phyloP scores from a whole-genome alignment of 441 rosid genomes.

The Bocquillonia castaneifolia region DNA sequence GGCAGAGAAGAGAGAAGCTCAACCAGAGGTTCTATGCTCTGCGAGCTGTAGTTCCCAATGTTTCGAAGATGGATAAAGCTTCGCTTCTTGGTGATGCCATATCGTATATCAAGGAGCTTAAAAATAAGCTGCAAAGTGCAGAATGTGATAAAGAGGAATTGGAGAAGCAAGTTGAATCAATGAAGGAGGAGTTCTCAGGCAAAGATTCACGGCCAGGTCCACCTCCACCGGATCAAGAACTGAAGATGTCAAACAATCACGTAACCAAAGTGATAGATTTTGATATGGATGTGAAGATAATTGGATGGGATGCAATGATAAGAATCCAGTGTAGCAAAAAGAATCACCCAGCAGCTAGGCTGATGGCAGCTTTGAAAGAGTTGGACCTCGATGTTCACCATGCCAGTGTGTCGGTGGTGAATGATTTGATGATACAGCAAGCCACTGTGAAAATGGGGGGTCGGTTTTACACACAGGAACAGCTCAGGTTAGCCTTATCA shows the following conservation, averaged over 20 bases:
- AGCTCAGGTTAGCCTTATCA: conserved; percentile 64
- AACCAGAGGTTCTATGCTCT: conserved; percentile 87
- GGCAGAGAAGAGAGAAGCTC: conserved; percentile 95
- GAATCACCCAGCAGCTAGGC: conserved; percentile 90
- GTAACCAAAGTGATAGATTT: conserved; percentile 47
- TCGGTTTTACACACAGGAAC: conserved; percentile 75
- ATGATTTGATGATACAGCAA: conserved; percentile 96
- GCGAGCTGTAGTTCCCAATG: conserved; percentile 94
- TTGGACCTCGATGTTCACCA: conserved; percentile 89
- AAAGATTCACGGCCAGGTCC: conserved; percentile 38
- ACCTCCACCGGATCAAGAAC: conserved; percentile 40
- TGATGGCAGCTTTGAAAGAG: conserved; percentile 83
- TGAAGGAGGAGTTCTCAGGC: conserved; percentile 42
- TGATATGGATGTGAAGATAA: conserved; percentile 89
- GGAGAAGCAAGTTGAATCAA: conserved; percentile 56
- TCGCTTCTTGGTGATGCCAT: conserved; percentile 91
- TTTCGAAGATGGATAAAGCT: conserved; percentile 97
- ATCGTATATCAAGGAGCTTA: conserved; percentile 82
- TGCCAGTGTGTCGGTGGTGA: conserved; percentile 86
- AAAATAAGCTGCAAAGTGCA: conserved; percentile 50
- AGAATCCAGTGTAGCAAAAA: conserved; percentile 71
- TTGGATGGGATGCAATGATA: conserved; percentile 90
- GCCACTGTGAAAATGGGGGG: conserved; percentile 94
- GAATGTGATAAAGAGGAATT: conserved; percentile 64
- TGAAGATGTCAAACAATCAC: conserved; percentile 31